Percentiles rank a stretch among this genome's conserved stretches.
Evolutionary conservation across 805 yeast species (phyloP).

Genomic region (Spathaspora boniae): DNA sequence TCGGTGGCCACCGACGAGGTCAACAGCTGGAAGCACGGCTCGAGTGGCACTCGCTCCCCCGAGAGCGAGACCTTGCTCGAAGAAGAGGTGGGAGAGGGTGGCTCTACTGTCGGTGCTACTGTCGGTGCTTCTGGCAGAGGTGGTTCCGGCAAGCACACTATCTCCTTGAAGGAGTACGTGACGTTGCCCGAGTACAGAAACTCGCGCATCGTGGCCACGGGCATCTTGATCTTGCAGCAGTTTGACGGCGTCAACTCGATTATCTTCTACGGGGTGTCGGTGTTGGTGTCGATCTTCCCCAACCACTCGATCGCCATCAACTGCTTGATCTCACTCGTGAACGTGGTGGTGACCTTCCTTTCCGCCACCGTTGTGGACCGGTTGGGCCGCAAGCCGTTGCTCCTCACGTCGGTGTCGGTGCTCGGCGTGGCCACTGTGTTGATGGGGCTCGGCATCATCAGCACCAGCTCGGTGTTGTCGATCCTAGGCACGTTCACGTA

Average conservation of each 20-base stretch:
- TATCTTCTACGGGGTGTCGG: constrained; percentile 88
- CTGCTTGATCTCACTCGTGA: constrained; percentile 69
- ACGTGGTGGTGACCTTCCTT: constrained; percentile 67
- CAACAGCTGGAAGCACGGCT: constrained; percentile 27
- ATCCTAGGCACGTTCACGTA: constrained; percentile 66
- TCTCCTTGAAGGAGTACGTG: constrained; percentile 43
- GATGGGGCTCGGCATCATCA: constrained; percentile 64
- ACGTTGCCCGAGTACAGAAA: constrained; percentile 48
- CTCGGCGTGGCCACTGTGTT: constrained; percentile 66
- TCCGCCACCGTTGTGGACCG: constrained; percentile 77
- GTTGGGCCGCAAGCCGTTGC: constrained; percentile 61
- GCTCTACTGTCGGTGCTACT: constrained; percentile 10
- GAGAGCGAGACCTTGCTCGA: constrained; percentile 13
- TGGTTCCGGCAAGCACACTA: constrained; percentile 11
- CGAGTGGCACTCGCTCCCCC: constrained; percentile 1
- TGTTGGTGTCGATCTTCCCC: constrained; percentile 71
- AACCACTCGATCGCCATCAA: constrained; percentile 67
- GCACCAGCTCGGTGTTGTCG: constrained; percentile 45
- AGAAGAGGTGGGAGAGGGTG: constrained; percentile 10
- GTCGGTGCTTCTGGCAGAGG: neutral
- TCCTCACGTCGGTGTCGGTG: constrained; percentile 58
- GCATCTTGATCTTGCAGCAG: constrained; percentile 81
- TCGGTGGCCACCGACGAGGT: constrained; percentile 33
- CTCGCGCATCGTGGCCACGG: constrained; percentile 64
- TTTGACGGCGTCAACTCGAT: constrained; percentile 91